Percentiles rank a stretch among this genome's conserved stretches.
phyloP scores from a whole-genome alignment of 116 monocot genomes.

The Papilionanthe hybrid region DNA sequence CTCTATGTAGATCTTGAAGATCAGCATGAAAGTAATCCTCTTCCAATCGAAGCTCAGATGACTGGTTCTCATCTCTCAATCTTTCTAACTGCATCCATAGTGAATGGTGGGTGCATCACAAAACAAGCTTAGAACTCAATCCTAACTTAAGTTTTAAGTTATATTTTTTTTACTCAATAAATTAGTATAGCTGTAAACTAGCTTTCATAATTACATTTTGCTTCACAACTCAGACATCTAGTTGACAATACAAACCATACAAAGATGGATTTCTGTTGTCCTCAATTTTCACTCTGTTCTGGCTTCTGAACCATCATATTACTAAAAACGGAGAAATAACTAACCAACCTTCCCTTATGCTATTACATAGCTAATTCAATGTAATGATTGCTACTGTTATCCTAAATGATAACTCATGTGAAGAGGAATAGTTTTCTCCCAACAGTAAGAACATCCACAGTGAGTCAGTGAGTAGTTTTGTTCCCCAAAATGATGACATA shows the following conservation, averaged over 20 bases:
- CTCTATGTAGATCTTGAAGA: slow-evolving; percentile 55
- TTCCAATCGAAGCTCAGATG: slow-evolving; percentile 39
- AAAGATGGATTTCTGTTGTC: neutral
- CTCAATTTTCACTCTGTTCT: neutral
- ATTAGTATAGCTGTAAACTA: too few species aligned
- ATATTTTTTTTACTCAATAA: too few species aligned
- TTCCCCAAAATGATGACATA: slow-evolving; percentile 15
- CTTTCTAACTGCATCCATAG: slow-evolving; percentile 61
- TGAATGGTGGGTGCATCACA: neutral
- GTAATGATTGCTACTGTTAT: neutral
- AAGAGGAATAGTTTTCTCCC: neutral
- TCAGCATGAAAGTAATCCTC: slow-evolving; percentile 43
- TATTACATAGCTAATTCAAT: neutral
- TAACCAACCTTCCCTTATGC: neutral
- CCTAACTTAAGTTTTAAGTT: neutral
- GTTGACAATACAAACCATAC: too few species aligned
- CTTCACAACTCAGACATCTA: too few species aligned
- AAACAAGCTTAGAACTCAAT: neutral
- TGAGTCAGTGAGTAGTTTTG: neutral
- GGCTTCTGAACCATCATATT: neutral
- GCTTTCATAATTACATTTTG: too few species aligned
- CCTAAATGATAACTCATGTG: neutral
- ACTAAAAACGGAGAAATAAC: neutral
- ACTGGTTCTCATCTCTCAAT: slow-evolving; percentile 68
- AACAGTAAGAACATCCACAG: neutral